Percentiles rank a stretch among this genome's conserved stretches.
phyloP scores from a whole-genome alignment of 306 rosid genomes.

The Pyrus bretschneideri region DNA sequence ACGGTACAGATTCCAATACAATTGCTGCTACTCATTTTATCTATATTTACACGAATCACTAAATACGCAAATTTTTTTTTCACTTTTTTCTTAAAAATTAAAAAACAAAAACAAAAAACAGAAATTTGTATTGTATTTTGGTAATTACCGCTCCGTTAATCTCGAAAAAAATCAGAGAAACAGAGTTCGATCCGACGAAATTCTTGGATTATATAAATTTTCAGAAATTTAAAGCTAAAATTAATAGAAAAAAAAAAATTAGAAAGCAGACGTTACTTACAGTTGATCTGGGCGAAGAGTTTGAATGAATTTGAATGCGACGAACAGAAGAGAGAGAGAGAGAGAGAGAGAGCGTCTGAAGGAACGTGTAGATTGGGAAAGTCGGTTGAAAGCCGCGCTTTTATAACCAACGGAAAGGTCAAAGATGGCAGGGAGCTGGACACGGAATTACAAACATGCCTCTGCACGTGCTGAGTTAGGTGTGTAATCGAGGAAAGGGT shows the following conservation, averaged over 20 bases:
- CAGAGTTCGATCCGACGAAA: background rate
- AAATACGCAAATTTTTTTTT: background rate
- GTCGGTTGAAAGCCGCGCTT: background rate
- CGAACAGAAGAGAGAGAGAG: background rate
- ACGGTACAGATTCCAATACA: constrained; percentile 62
- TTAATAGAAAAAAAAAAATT: background rate
- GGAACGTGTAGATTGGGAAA: background rate
- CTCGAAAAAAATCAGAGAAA: constrained; percentile 16
- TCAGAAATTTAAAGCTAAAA: background rate
- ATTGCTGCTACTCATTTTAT: constrained; percentile 49
- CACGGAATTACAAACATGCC: constrained; percentile 20
- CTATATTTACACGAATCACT: constrained; percentile 4
- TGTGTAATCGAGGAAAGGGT: background rate
- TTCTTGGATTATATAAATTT: background rate
- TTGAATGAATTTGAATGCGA: constrained; percentile 19
- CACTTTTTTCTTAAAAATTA: background rate
- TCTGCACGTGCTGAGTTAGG: constrained; percentile 21
- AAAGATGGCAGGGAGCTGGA: constrained; percentile 5
- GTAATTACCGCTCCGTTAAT: constrained; percentile 17
- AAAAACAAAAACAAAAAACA: background rate
- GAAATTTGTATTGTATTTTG: background rate
- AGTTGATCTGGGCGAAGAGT: constrained; percentile 9
- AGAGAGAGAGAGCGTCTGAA: background rate
- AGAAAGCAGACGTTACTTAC: constrained; percentile 36
- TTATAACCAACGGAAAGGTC: constrained; percentile 12